Evolutionary conservation across 306 rosid genomes (phyloP).

Genomic region (Ormosia emarginata): DNA sequence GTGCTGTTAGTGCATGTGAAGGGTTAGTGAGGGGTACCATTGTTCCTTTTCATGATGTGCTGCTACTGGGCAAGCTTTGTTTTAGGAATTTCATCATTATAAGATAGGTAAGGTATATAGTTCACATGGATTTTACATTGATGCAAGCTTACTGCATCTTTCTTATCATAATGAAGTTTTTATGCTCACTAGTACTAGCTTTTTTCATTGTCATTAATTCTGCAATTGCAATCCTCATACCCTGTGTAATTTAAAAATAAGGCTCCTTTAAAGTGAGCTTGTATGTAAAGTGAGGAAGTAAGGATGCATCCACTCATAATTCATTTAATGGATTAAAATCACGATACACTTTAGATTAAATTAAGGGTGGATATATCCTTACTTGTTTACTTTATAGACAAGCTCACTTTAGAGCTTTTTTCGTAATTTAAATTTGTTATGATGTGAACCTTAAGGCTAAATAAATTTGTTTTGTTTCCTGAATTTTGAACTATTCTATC

Average conservation of each 20-base stretch:
- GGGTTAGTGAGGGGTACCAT: not conserved
- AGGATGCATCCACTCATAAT: not conserved
- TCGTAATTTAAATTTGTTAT: not conserved
- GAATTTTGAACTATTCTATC: not conserved
- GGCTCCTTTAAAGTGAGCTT: not conserved
- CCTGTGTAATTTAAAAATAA: not conserved
- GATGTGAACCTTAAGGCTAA: not conserved
- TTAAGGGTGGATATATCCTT: too few relatives aligned
- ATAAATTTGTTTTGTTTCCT: not conserved
- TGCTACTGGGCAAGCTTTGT: not conserved
- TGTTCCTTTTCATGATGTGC: conserved; percentile 6
- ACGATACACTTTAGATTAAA: not conserved
- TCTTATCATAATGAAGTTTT: conserved; percentile 4
- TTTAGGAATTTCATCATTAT: not conserved
- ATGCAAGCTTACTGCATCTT: not conserved
- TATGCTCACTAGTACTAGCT: not conserved
- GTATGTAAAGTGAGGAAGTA: not conserved
- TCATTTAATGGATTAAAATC: not conserved
- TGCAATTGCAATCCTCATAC: not conserved
- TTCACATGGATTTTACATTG: not conserved
- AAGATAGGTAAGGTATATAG: not conserved
- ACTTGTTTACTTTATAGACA: not conserved
- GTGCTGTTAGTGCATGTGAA: conserved; percentile 13
- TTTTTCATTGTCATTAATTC: not conserved
- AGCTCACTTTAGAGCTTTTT: not conserved